These are phyloP conservation scores for Starmerella stellata DNA, from an alignment of 805 yeast genomes.

Conservation along the genomic window DNA sequence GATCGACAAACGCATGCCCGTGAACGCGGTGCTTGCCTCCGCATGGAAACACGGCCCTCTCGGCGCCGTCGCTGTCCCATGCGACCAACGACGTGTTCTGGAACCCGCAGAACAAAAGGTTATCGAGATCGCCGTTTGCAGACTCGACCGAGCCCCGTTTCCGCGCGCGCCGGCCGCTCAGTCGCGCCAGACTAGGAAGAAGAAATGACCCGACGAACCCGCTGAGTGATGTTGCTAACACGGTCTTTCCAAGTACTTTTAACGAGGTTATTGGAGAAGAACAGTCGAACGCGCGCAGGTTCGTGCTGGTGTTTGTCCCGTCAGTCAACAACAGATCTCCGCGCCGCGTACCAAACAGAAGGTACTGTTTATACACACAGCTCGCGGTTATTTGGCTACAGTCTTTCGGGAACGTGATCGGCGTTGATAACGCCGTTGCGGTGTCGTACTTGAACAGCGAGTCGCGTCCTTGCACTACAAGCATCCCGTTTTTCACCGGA, in stretches of 20 bases:
- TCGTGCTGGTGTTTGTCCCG: not conserved
- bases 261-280: slow-evolving; percentile 19
- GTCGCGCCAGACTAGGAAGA: slow-evolving; percentile 1
- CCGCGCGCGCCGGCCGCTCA: slow-evolving; percentile 38
- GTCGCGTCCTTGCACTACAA: not conserved
- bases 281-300: slow-evolving; percentile 6
- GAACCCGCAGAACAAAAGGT: slow-evolving; percentile 60
- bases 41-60: too few relatives aligned
- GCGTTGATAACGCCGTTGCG: not conserved
- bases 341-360: not conserved
- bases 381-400: not conserved
- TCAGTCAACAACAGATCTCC: not conserved
- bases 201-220: slow-evolving; percentile 16
- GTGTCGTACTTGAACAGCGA: not conserved
- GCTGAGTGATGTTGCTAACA: slow-evolving; percentile 15
- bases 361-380: not conserved
- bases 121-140: slow-evolving; percentile 20
- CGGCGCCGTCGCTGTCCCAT: slow-evolving; percentile 60
- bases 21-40: slow-evolving; percentile 88
- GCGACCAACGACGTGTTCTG: slow-evolving; percentile 58
- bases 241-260: not conserved
- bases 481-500: not conserved
- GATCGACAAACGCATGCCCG: slow-evolving; percentile 31
- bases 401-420: not conserved
- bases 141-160: slow-evolving; percentile 68